Conservation (phyloP, 116 monocot genomes). For the Cymodocea nodosa region DNA sequence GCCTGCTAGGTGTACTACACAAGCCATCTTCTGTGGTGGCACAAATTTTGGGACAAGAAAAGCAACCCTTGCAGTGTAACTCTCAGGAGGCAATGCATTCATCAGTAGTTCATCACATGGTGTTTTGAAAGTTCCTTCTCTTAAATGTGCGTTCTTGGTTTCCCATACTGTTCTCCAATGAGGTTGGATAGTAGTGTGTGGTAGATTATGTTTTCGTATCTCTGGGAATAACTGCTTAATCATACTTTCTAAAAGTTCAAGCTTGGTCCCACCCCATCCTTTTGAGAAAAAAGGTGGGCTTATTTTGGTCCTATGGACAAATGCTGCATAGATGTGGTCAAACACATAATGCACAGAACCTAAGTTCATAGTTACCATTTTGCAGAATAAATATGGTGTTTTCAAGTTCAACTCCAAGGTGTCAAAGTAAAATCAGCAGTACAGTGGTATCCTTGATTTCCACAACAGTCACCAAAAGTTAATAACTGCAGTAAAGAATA, state of each 20-base stretch:
- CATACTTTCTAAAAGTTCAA: slow-evolving; percentile 76
- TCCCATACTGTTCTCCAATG: slow-evolving; percentile 88
- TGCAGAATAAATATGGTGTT: not conserved
- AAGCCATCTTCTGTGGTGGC: slow-evolving; percentile 75
- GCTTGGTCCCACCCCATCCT: slow-evolving; percentile 94
- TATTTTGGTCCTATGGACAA: slow-evolving; percentile 68
- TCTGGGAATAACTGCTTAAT: slow-evolving; percentile 83
- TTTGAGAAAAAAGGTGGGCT: slow-evolving; percentile 92
- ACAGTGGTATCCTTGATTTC: not conserved
- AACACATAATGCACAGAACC: slow-evolving; percentile 79
- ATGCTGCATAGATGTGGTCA: slow-evolving; percentile 85
- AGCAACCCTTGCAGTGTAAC: slow-evolving; percentile 70
- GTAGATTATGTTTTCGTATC: slow-evolving; percentile 31
- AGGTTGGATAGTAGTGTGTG: slow-evolving; percentile 50
- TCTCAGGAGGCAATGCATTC: slow-evolving; percentile 72
- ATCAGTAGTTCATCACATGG: slow-evolving; percentile 63
- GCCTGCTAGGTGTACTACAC: slow-evolving; percentile 98
- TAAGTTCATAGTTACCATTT: slow-evolving; percentile 73
- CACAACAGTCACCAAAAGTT: not conserved
- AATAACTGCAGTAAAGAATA: not conserved
- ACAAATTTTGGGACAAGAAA: slow-evolving; percentile 65
- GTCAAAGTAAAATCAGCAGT: not conserved
- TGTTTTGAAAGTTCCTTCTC: slow-evolving; percentile 77
- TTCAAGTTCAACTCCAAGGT: slow-evolving; percentile 6
- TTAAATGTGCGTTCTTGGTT: slow-evolving; percentile 55